A percentile compares a stretch with the other conserved stretches of the same genome.
Conservation (phyloP, 768 basidiomycete genomes). For the Infundibulicybe gibba region DNA sequence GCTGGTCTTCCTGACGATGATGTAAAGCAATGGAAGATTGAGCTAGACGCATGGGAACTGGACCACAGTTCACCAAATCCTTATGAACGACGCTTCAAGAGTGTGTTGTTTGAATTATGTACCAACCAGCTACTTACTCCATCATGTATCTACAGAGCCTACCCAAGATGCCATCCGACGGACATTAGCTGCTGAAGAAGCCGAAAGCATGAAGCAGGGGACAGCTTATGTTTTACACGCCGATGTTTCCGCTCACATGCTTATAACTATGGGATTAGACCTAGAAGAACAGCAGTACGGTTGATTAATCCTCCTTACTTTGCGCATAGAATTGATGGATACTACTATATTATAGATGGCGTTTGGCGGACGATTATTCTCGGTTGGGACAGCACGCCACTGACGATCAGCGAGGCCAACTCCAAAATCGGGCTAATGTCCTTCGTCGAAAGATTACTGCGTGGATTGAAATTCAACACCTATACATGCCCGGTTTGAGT, state of each 20-base stretch:
- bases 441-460: neutral
- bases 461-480: no score
- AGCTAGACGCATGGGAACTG: conserved; percentile 2
- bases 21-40: conserved; percentile 1
- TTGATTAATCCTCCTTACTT: neutral
- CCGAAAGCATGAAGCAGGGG: neutral
- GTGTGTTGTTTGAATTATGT: neutral
- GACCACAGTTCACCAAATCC: conserved; percentile 6
- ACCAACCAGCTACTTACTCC: neutral
- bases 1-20: neutral
- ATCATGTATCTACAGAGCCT: neutral
- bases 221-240: conserved; percentile 4
- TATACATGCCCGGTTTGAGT: neutral
- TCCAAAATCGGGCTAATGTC: neutral
- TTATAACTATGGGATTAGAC: conserved; percentile 8
- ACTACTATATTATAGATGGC: neutral
- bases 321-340: neutral
- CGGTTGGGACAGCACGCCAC: neutral
- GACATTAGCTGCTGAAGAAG: conserved; percentile 1
- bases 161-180: conserved; percentile 1
- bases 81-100: conserved; percentile 2
- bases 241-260: conserved; percentile 1
- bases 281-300: conserved; percentile 7
- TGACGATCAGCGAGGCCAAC: neutral
- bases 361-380: neutral